Conservation (phyloP, 495 filamentous ascomycete species). For the Trichoderma virens region DNA sequence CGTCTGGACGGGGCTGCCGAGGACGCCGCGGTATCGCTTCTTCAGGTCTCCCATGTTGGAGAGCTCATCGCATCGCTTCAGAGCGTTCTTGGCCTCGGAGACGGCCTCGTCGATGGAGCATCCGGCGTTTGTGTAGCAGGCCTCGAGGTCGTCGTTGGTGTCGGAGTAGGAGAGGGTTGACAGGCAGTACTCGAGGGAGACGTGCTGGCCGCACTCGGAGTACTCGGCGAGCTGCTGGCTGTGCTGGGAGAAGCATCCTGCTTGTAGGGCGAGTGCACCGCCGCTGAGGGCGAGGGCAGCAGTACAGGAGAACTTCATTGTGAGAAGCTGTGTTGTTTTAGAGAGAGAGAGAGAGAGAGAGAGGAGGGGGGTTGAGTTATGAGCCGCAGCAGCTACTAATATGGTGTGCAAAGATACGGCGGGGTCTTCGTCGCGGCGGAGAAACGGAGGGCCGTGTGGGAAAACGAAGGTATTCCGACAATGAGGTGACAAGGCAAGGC, state of each 20-base stretch:
- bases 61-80: constrained; percentile 23
- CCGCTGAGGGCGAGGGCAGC: constrained; percentile 8
- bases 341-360: neutral
- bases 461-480: neutral
- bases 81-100: constrained; percentile 26
- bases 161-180: constrained; percentile 27
- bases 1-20: constrained; percentile 14
- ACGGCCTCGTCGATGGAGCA: constrained; percentile 30
- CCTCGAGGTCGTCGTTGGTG: constrained; percentile 4
- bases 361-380: no score
- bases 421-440: neutral
- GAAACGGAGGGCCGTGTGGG: no score
- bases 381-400: neutral
- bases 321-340: neutral
- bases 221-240: constrained; percentile 23
- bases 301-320: neutral
- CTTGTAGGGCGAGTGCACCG: neutral
- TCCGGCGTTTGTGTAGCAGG: constrained; percentile 31
- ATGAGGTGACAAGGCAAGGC: neutral
- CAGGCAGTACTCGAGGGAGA: constrained; percentile 30
- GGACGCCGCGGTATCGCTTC: constrained; percentile 16
- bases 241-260: constrained; percentile 24
- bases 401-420: neutral
- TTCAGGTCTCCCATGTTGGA: constrained; percentile 23
- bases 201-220: constrained; percentile 31